A percentile compares a stretch with the other conserved stretches of the same genome.
Conservation (phyloP, 1,284 basidiomycete genomes). For the Stereum hirsutum region DNA sequence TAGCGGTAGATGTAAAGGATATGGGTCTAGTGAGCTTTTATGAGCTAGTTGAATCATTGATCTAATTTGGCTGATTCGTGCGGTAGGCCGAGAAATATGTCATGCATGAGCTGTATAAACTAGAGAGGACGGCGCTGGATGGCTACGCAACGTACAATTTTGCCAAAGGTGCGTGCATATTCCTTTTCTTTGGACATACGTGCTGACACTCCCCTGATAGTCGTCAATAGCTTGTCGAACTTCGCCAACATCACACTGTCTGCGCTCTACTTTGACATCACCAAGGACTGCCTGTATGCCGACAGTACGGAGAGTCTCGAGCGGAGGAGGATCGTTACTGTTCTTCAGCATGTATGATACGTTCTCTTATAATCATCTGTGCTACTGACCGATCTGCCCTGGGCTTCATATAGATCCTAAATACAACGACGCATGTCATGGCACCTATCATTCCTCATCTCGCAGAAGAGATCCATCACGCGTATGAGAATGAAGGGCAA, state of each 20-base stretch:
- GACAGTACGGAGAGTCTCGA: slow-evolving; percentile 41
- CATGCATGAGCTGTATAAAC: slow-evolving; percentile 71
- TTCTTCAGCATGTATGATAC: slow-evolving; percentile 72
- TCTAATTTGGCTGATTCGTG: slow-evolving; percentile 2
- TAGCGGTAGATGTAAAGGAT: slow-evolving; percentile 32
- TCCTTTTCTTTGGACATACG: not conserved
- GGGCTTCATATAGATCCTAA: slow-evolving; percentile 43
- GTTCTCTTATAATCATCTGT: no score
- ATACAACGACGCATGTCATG: slow-evolving; percentile 63
- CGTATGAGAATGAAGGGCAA: slow-evolving; percentile 20
- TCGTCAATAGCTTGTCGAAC: slow-evolving; percentile 49
- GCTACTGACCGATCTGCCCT: not conserved
- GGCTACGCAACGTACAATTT: slow-evolving; percentile 79
- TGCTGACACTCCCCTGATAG: slow-evolving; percentile 24
- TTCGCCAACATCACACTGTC: slow-evolving; percentile 68
- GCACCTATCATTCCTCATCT: slow-evolving; percentile 90
- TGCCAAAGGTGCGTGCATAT: slow-evolving; percentile 55
- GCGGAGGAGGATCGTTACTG: slow-evolving; percentile 61
- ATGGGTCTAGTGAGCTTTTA: slow-evolving; percentile 51
- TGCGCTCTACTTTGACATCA: slow-evolving; percentile 88
- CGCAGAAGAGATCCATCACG: slow-evolving; percentile 81
- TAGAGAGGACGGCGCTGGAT: slow-evolving; percentile 60
- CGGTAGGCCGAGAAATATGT: slow-evolving; percentile 75
- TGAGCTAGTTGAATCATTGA: not conserved
- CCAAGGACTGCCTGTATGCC: slow-evolving; percentile 88